phyloP scores from a whole-genome alignment of 768 basidiomycete species.

The Suillus hirtellus region DNA sequence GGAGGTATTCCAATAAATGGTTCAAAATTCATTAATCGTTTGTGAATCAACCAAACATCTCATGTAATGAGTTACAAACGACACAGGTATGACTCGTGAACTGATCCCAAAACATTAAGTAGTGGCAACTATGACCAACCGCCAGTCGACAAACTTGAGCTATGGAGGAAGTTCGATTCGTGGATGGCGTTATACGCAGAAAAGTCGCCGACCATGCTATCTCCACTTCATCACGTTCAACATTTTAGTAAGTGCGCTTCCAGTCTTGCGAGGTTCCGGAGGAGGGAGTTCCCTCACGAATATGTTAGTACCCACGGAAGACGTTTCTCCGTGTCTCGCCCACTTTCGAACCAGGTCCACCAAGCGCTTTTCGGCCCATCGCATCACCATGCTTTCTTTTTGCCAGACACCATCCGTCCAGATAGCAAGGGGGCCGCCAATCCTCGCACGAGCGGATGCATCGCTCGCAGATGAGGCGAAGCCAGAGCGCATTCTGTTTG shows the following conservation, averaged over 20 bases:
- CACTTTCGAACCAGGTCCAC: slow-evolving; percentile 48
- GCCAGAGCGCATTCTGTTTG: slow-evolving; percentile 62
- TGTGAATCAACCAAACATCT: background rate
- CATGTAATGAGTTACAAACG: background rate
- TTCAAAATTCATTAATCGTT: background rate
- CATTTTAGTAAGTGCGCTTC: background rate
- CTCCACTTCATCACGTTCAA: background rate
- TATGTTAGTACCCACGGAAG: background rate
- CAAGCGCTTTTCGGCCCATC: slow-evolving; percentile 56
- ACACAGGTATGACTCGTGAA: background rate
- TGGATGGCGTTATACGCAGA: background rate
- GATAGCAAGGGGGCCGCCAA: slow-evolving; percentile 57
- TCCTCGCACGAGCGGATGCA: background rate
- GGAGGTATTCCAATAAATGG: background rate
- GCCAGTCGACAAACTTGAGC: background rate
- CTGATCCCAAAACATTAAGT: background rate
- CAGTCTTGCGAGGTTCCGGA: background rate
- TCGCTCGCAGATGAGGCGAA: slow-evolving; percentile 15
- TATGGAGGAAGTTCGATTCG: background rate
- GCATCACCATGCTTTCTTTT: slow-evolving; percentile 59
- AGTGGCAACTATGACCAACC: background rate
- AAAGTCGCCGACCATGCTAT: background rate
- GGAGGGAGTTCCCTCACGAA: slow-evolving; percentile 3
- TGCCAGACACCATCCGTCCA: slow-evolving; percentile 76
- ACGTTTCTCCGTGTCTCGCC: slow-evolving; percentile 11